Evolutionary conservation across 805 yeast species (phyloP).

Genomic region (Wickerhamiella australiensis): DNA sequence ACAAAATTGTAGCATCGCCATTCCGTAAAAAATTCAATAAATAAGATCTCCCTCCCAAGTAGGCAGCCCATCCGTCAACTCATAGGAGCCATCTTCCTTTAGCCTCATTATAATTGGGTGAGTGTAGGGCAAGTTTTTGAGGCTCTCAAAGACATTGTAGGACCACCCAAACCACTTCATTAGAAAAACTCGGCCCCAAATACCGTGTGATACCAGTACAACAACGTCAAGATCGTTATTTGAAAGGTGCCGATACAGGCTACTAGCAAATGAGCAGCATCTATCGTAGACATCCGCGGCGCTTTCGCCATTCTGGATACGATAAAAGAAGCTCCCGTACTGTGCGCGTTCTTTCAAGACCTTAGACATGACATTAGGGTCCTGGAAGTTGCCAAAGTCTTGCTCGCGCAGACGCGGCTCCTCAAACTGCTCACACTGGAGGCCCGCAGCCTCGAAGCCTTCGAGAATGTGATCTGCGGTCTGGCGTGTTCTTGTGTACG

Average conservation of each 20-base stretch:
- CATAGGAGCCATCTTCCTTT: constrained; percentile 33
- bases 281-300: constrained; percentile 94
- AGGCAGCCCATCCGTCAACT: constrained; percentile 46
- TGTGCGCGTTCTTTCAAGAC: constrained; percentile 77
- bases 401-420: constrained; percentile 91
- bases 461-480: constrained; percentile 64
- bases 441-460: constrained; percentile 31
- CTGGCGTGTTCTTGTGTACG: constrained; percentile 73
- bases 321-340: constrained; percentile 78
- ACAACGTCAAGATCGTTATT: constrained; percentile 57
- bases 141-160: constrained; percentile 74
- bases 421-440: constrained; percentile 52
- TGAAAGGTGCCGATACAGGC: constrained; percentile 69
- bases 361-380: constrained; percentile 53
- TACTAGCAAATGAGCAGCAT: constrained; percentile 79
- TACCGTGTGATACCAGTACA: constrained; percentile 84
- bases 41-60: constrained; percentile 51
- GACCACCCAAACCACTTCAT: constrained; percentile 95
- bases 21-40: neutral
- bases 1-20: too few species aligned
- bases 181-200: constrained; percentile 83
- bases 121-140: constrained; percentile 77
- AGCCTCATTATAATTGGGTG: constrained; percentile 68
- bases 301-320: constrained; percentile 89
- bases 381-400: constrained; percentile 70